A percentile compares a stretch with the other conserved stretches of the same genome.
phyloP scores from a whole-genome alignment of 1,284 basidiomycete genomes.

The Sporisorium iseilematis-ciliati region DNA sequence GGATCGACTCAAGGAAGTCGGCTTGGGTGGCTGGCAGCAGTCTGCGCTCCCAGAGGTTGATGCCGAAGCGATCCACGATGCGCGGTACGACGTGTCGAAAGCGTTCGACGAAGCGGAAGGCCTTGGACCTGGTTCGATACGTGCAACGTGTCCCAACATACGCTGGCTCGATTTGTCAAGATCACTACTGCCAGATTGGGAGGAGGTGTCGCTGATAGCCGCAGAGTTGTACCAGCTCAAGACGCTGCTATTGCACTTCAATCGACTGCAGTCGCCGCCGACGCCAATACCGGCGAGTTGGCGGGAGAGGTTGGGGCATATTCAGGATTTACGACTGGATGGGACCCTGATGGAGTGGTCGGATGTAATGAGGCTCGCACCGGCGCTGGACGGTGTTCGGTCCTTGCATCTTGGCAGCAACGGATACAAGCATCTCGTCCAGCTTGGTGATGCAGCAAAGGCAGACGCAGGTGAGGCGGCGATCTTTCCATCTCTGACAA shows the following conservation, averaged over 20 bases:
- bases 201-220: conserved; percentile 77
- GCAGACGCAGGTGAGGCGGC: background rate
- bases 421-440: conserved; percentile 69
- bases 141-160: conserved; percentile 78
- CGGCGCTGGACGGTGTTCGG: conserved; percentile 76
- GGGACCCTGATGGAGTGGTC: conserved; percentile 79
- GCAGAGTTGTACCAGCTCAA: conserved; percentile 77
- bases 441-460: too few relatives aligned
- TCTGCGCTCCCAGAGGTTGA: conserved; percentile 11
- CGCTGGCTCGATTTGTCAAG: conserved; percentile 84
- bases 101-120: conserved; percentile 71
- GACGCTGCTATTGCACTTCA: conserved; percentile 75
- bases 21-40: conserved; percentile 75
- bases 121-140: conserved; percentile 75
- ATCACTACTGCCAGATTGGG: conserved; percentile 82
- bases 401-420: conserved; percentile 85
- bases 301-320: conserved; percentile 73
- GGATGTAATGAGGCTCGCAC: conserved; percentile 73
- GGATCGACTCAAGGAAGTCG: conserved; percentile 79
- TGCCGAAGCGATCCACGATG: conserved; percentile 15
- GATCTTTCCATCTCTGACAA: conserved; percentile 71
- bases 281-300: conserved; percentile 53
- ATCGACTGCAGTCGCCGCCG: conserved; percentile 68
- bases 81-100: conserved; percentile 73
- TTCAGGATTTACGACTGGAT: conserved; percentile 83